Conservation (phyloP, 1,284 basidiomycete species). For the Inonotus hispidus region DNA sequence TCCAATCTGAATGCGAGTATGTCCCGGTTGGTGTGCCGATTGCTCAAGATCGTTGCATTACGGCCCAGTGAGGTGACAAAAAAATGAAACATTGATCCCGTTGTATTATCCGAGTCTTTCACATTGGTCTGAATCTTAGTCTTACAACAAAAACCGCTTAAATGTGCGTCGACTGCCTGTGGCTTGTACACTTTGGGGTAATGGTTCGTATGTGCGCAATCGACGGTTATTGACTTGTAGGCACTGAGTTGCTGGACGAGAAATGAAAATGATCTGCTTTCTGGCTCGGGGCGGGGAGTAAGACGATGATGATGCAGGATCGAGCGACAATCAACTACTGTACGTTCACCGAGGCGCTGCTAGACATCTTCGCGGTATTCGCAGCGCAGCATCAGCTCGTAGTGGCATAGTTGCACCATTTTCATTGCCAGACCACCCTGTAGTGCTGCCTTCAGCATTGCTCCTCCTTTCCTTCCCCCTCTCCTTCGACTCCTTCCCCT, state of each 20-base stretch:
- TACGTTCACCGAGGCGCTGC: not conserved
- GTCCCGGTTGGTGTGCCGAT: too few species aligned
- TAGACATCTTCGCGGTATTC: not conserved
- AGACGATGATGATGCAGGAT: not conserved
- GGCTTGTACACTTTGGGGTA: too few species aligned
- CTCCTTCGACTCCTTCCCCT: conserved; percentile 11
- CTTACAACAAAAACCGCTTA: too few species aligned
- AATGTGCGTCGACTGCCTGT: too few species aligned
- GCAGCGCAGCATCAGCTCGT: not conserved
- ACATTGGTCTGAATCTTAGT: too few species aligned
- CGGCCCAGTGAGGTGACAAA: too few species aligned
- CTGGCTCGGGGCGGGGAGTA: not conserved
- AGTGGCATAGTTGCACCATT: not conserved
- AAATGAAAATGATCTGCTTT: not conserved
- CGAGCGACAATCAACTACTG: not conserved
- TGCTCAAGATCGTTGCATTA: too few species aligned
- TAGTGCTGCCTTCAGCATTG: not conserved
- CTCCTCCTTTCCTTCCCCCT: not conserved
- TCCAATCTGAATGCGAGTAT: too few species aligned
- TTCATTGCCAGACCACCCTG: not conserved
- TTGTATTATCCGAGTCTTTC: too few species aligned
- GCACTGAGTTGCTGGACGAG: not conserved
- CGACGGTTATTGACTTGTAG: too few species aligned
- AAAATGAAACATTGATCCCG: too few species aligned
- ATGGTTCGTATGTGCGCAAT: too few species aligned